phyloP scores from a whole-genome alignment of 1,284 basidiomycete genomes.

The Caloboletus inedulis region DNA sequence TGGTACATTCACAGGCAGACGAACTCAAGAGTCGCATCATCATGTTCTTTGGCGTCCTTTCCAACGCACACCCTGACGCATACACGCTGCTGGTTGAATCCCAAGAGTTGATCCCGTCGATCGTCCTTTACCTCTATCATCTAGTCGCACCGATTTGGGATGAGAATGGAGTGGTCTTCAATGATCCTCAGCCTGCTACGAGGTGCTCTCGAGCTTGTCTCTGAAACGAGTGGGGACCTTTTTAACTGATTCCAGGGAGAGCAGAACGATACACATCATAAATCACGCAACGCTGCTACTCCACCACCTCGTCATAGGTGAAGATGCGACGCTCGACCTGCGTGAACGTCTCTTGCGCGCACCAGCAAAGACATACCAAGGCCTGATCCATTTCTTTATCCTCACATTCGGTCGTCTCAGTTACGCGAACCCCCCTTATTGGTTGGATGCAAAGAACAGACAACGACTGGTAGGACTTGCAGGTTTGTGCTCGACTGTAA shows the following conservation, averaged over 20 bases:
- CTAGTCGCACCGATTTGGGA: conserved; percentile 62
- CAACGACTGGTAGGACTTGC: conserved; percentile 47
- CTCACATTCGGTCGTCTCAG: conserved; percentile 73
- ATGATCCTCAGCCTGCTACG: conserved; percentile 36
- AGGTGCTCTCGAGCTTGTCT: conserved; percentile 34
- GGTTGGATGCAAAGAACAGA: conserved; percentile 47
- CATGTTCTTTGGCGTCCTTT: conserved; percentile 54
- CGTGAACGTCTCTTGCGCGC: conserved; percentile 53
- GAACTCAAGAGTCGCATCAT: conserved; percentile 49
- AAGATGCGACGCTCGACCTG: conserved; percentile 46
- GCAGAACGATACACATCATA: conserved; percentile 49
- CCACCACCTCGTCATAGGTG: conserved; percentile 54
- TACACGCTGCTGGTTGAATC: conserved; percentile 50
- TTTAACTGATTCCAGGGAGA: conserved; percentile 6
- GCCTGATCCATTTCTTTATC: conserved; percentile 72
- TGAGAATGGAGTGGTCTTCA: conserved; percentile 48
- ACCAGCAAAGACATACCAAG: conserved; percentile 54
- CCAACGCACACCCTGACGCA: conserved; percentile 50
- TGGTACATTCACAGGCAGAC: conserved; percentile 33
- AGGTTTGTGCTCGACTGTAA: conserved; percentile 41
- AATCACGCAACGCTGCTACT: conserved; percentile 55
- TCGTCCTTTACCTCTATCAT: conserved; percentile 53
- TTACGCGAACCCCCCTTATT: conserved; percentile 66
- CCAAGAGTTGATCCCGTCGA: conserved; percentile 54
- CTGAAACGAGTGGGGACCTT: not conserved